Evolutionary conservation across 345 rosid species (phyloP).

Genomic region (Corchorus capsularis): DNA sequence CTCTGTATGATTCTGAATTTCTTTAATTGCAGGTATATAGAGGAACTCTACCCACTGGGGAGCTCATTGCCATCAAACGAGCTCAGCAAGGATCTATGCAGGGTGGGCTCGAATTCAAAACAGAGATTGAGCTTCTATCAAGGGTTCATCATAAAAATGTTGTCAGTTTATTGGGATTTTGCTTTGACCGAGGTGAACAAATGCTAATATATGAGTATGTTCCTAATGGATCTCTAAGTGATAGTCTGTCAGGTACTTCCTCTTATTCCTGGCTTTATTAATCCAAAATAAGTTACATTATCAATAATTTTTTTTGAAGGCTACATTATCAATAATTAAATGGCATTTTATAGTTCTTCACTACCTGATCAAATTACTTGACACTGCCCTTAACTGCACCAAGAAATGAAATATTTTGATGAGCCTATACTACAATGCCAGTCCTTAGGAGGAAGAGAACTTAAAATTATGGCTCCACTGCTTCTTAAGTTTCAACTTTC

Average conservation of each 20-base stretch:
- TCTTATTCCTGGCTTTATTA: not conserved
- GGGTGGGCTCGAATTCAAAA: constrained; percentile 83
- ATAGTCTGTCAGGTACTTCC: constrained; percentile 65
- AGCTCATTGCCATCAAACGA: constrained; percentile 71
- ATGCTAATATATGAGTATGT: constrained; percentile 77
- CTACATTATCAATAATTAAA: constrained; percentile 11
- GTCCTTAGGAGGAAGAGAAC: not conserved
- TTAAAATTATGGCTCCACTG: not conserved
- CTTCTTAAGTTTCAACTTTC: constrained; percentile 9
- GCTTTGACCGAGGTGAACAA: constrained; percentile 70
- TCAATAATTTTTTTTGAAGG: too few species aligned
- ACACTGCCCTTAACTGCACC: not conserved
- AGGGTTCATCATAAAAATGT: constrained; percentile 88
- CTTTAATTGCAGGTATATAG: constrained; percentile 59
- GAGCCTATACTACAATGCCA: not conserved
- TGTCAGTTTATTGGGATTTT: constrained; percentile 70
- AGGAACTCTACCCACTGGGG: constrained; percentile 60
- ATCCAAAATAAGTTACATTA: not conserved
- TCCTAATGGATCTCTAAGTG: constrained; percentile 64
- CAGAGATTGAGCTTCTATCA: constrained; percentile 86
- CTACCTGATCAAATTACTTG: not conserved
- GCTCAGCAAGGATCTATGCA: constrained; percentile 84
- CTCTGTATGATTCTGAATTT: not conserved
- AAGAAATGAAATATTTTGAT: not conserved
- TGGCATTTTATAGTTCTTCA: not conserved